phyloP scores from a whole-genome alignment of 2,329 filamentous ascomycete genomes.

The Talaromyces sp. region DNA sequence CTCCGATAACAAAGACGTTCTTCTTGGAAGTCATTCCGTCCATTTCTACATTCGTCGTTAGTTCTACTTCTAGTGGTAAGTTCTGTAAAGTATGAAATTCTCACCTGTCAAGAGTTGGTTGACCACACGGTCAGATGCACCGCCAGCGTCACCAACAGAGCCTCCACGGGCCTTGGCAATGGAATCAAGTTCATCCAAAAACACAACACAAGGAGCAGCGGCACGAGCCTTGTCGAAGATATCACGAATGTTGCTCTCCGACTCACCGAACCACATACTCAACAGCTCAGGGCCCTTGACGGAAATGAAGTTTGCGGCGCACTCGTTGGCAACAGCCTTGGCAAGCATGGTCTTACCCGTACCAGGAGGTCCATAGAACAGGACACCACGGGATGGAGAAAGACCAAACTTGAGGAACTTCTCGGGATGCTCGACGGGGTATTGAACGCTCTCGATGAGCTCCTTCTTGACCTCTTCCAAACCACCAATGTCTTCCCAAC shows the following conservation, averaged over 20 bases:
- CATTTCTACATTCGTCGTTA: constrained; percentile 67
- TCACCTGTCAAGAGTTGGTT: constrained; percentile 97
- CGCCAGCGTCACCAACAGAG: constrained; percentile 89
- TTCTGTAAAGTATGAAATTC: constrained; percentile 25
- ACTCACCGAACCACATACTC: constrained; percentile 99
- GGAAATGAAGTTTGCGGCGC: constrained; percentile 98
- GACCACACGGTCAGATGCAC: constrained; percentile 98
- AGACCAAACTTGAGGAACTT: constrained; percentile 99
- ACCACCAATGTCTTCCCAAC: constrained; percentile 99
- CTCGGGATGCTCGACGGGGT: constrained; percentile 97
- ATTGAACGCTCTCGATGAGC: constrained; percentile 97
- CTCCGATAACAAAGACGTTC: constrained; percentile 99
- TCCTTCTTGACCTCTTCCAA: constrained; percentile 98
- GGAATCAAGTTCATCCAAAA: constrained; percentile 96
- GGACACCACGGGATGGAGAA: constrained; percentile 92
- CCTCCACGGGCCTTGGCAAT: constrained; percentile 99
- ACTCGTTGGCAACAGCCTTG: constrained; percentile 99
- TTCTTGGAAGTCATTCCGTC: constrained; percentile 99
- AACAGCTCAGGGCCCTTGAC: constrained; percentile 97
- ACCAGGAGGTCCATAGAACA: constrained; percentile 98
- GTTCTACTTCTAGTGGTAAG: not conserved
- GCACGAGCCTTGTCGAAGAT: constrained; percentile 99
- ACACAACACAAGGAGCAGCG: constrained; percentile 95
- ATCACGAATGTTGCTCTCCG: constrained; percentile 98
- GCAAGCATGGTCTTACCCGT: constrained; percentile 99